Conservation (phyloP, 768 basidiomycete genomes). For the Boletus tomentosulus region DNA sequence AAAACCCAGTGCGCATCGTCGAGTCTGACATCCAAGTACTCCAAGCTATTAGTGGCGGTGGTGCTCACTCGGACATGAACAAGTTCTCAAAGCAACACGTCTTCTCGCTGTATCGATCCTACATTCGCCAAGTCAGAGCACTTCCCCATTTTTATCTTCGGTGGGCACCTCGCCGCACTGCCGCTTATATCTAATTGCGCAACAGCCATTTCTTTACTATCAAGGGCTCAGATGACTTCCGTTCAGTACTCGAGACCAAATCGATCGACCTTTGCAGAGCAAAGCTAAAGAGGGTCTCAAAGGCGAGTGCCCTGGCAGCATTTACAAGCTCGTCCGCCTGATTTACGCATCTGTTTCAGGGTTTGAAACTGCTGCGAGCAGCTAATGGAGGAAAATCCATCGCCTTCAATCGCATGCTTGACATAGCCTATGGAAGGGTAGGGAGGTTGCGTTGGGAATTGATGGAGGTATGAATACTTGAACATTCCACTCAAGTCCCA, state of each 20-base stretch:
- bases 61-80: background rate
- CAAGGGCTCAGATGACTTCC: conserved; percentile 55
- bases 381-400: conserved; percentile 49
- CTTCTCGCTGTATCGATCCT: conserved; percentile 36
- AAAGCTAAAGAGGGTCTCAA: conserved; percentile 48
- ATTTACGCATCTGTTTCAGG: conserved; percentile 35
- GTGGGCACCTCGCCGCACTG: conserved; percentile 22
- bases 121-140: conserved; percentile 38
- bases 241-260: conserved; percentile 39
- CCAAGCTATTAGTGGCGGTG: background rate
- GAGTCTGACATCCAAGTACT: background rate
- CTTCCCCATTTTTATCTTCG: conserved; percentile 47
- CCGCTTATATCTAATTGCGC: background rate
- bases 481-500: conserved; percentile 4
- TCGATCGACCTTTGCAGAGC: conserved; percentile 27
- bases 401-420: conserved; percentile 56
- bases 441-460: conserved; percentile 69
- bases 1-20: background rate
- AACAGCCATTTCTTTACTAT: conserved; percentile 61
- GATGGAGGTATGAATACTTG: conserved; percentile 46
- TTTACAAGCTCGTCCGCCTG: background rate
- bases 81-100: conserved; percentile 1
- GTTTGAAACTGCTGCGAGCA: conserved; percentile 44
- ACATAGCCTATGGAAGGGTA: conserved; percentile 71
- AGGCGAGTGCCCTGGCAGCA: conserved; percentile 34